Evolutionary conservation across 352 stramenopile genomes (phyloP).

Genomic region (Pythium coloratum): DNA sequence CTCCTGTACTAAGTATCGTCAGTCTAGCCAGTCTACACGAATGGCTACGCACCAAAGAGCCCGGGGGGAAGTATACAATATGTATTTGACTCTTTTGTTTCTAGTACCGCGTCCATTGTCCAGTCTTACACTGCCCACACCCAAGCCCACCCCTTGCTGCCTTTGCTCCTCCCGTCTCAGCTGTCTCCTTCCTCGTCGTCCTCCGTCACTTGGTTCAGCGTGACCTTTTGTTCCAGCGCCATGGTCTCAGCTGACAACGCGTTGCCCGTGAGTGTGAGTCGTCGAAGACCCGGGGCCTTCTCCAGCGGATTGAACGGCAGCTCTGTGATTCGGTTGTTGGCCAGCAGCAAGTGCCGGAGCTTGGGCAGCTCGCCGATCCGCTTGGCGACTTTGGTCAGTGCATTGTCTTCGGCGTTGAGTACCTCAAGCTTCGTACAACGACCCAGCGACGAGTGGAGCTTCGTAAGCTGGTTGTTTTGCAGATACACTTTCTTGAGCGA

Average conservation of each 20-base stretch:
- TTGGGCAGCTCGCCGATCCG: slow-evolving; percentile 77
- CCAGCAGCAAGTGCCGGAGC: slow-evolving; percentile 80
- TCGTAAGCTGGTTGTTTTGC: slow-evolving; percentile 80
- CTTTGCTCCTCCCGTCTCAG: slow-evolving; percentile 22
- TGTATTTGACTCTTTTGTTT: slow-evolving; percentile 21
- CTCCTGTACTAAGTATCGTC: not conserved
- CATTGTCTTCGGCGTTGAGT: slow-evolving; percentile 85
- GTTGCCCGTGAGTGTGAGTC: slow-evolving; percentile 83
- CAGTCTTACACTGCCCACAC: not conserved
- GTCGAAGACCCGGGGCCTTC: slow-evolving; percentile 61
- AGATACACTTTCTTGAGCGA: slow-evolving; percentile 82
- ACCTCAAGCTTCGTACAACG: slow-evolving; percentile 76
- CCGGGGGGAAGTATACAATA: slow-evolving; percentile 22
- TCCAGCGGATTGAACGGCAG: slow-evolving; percentile 83
- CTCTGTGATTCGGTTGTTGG: slow-evolving; percentile 80
- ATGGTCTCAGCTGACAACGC: slow-evolving; percentile 53
- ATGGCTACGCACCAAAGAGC: not conserved
- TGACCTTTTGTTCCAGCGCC: slow-evolving; percentile 65
- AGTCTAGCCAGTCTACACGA: not conserved
- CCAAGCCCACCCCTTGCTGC: not conserved
- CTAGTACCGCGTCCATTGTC: slow-evolving; percentile 1
- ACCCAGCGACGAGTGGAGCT: slow-evolving; percentile 78
- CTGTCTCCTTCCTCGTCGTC: slow-evolving; percentile 48
- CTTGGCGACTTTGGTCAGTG: slow-evolving; percentile 81
- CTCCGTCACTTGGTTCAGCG: slow-evolving; percentile 52